Evolutionary conservation across 257 asterid genomes (phyloP), one percentile per base, ranked within the genome.

Genomic region (Parsonsia alboflavescens): DNA sequence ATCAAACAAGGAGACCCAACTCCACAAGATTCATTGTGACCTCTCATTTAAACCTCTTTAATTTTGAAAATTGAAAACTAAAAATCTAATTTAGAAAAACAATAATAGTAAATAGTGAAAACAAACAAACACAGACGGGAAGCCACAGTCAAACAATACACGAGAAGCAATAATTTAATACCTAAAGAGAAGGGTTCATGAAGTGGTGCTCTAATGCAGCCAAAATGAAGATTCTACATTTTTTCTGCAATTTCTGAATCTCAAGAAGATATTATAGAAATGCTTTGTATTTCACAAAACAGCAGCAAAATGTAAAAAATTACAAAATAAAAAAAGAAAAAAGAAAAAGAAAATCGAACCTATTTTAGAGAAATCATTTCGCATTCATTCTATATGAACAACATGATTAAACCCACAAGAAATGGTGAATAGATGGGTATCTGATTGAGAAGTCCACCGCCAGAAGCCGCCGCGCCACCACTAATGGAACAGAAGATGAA

Each of bases 321-420:
- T 46, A 46, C 12, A 46, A 46, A 13, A 50, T 50, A 13, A 3
- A 45, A 17, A 52, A 36, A 3, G 17, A 33, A 16, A 19, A 7
- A n/a, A n/a, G n/a, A n/a, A 13, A 13, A 10, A 58, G 21, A 46
- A 63, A 61, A 6, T 44, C 19, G 61, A 49, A n/a, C 53, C 52
- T 30, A 19, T 42, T 42, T 73, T 13, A 28, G 46, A 56, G 33
- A 72, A 26, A 72, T 44, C 56, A 42, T 26, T 5, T 10, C 46
- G 50, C 3, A 49, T 62, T 61, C 65, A 73, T 48, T 61, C 61
- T 61, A 26, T 73, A 73, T 68, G 41, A 61, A 61, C 12, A 36
- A 61, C 67, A 48, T 46, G 26, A 44, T 58, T 58, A 44, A n/a
- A 33, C 42, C 13, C 24, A 73, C 53, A 73, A 61, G 36, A n/a